phyloP scores from a whole-genome alignment of 768 basidiomycete genomes.

The Boletus rex-veris region DNA sequence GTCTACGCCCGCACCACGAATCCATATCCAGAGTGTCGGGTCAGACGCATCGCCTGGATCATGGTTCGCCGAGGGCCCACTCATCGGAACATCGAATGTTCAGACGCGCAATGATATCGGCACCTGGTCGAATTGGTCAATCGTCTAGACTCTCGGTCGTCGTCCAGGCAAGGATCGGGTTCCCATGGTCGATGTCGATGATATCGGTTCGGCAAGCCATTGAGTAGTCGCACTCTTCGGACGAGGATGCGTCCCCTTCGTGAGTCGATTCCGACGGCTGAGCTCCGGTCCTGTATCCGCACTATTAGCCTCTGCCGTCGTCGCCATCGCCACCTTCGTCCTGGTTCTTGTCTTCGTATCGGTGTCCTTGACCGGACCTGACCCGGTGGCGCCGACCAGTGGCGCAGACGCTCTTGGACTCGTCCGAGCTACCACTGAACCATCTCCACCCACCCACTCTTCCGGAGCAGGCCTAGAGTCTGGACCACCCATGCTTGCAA shows the following conservation, averaged over 20 bases:
- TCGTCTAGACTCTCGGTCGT: slow-evolving; percentile 1
- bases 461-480: not conserved
- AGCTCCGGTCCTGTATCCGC: not conserved
- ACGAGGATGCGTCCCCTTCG: not conserved
- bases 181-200: slow-evolving; percentile 7
- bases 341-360: too few relatives aligned
- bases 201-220: not conserved
- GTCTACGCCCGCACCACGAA: not conserved
- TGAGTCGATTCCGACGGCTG: not conserved
- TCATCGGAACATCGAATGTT: too few relatives aligned
- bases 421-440: not conserved
- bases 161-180: not conserved
- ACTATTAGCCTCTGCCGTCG: not conserved
- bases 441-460: too few relatives aligned
- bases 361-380: not conserved
- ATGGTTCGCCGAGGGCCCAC: too few relatives aligned
- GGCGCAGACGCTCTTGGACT: slow-evolving; percentile 4
- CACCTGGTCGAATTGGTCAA: not conserved
- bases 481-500: not conserved
- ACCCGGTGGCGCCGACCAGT: slow-evolving; percentile 15
- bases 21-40: too few relatives aligned
- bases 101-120: not conserved
- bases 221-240: not conserved
- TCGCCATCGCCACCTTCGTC: not conserved
- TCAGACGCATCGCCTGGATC: too few relatives aligned